These are phyloP conservation scores for Boechera retrofracta DNA, from an alignment of 345 rosid genomes.

Conservation along the genomic window DNA sequence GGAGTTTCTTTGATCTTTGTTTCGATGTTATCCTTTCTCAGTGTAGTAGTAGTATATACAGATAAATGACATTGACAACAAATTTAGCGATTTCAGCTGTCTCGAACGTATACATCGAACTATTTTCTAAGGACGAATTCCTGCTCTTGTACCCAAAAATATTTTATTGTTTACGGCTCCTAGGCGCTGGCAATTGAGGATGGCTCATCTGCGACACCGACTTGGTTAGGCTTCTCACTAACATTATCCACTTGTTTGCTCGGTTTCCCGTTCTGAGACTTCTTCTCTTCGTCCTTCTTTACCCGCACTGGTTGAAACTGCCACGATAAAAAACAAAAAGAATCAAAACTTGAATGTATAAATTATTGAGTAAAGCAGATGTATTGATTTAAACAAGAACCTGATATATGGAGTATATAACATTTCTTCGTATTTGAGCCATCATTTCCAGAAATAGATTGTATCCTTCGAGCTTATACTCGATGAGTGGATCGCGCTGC, in stretches of 20 bases:
- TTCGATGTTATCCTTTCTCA: conserved; percentile 15
- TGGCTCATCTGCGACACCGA: conserved; percentile 52
- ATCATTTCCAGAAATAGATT: conserved; percentile 96
- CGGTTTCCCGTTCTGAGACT: conserved; percentile 54
- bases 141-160: conserved; percentile 20
- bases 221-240: conserved; percentile 47
- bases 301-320: conserved; percentile 94
- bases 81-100: background rate
- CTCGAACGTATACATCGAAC: background rate
- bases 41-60: conserved; percentile 40
- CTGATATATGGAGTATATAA: conserved; percentile 97
- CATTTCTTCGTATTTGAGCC: conserved; percentile 97
- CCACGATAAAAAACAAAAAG: background rate
- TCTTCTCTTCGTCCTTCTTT: conserved; percentile 68
- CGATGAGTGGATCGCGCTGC: conserved; percentile 94
- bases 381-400: conserved; percentile 38
- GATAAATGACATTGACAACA: conserved; percentile 30
- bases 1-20: conserved; percentile 3
- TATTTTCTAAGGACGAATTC: conserved; percentile 8
- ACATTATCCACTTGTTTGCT: conserved; percentile 58
- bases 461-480: conserved; percentile 96
- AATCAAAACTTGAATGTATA: background rate
- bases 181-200: conserved; percentile 55
- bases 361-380: background rate
- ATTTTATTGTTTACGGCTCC: conserved; percentile 6